A percentile compares a stretch with the other conserved stretches of the same genome.
These are phyloP conservation scores for Phytophthora rubi DNA, from an alignment of 352 stramenopile genomes.

Conservation along the genomic window DNA sequence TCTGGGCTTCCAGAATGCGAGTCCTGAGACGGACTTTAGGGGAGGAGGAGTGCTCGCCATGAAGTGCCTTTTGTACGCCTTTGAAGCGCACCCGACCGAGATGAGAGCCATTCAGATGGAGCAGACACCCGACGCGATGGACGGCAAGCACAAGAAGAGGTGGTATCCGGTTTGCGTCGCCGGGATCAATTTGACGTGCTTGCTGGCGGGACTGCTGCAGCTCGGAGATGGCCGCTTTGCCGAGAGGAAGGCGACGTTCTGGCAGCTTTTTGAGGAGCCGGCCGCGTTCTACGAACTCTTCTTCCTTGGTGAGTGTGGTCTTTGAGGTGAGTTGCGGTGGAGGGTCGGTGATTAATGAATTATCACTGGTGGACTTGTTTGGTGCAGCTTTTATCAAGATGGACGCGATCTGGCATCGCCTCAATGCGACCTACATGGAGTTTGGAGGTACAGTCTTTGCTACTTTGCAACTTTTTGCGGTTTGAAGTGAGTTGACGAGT, in stretches of 20 bases:
- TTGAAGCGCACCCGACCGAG: slow-evolving; percentile 72
- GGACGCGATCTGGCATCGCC: slow-evolving; percentile 79
- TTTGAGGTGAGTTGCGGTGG: background rate
- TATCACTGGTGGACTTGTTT: background rate
- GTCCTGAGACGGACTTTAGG: slow-evolving; percentile 85
- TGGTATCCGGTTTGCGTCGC: slow-evolving; percentile 87
- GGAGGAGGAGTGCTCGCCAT: slow-evolving; percentile 80
- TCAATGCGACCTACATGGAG: slow-evolving; percentile 89
- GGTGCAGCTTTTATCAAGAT: slow-evolving; percentile 78
- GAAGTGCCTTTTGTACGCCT: slow-evolving; percentile 87
- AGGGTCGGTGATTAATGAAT: background rate
- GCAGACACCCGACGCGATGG: slow-evolving; percentile 45
- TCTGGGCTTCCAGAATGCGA: slow-evolving; percentile 80
- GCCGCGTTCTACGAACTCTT: slow-evolving; percentile 87
- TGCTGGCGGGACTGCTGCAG: slow-evolving; percentile 71
- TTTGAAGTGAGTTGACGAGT: slow-evolving; percentile 3
- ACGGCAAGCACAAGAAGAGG: slow-evolving; percentile 41
- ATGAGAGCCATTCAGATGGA: slow-evolving; percentile 67
- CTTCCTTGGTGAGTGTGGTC: slow-evolving; percentile 43
- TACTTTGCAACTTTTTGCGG: background rate
- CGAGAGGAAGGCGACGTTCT: slow-evolving; percentile 52
- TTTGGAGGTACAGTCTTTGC: slow-evolving; percentile 65
- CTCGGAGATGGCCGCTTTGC: slow-evolving; percentile 71
- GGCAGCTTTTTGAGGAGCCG: slow-evolving; percentile 84
- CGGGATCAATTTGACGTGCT: slow-evolving; percentile 86